A percentile compares a stretch with the other conserved stretches of the same genome.
Conservation (phyloP, 2,329 filamentous ascomycete genomes). For the Scytalidium lignicola region DNA sequence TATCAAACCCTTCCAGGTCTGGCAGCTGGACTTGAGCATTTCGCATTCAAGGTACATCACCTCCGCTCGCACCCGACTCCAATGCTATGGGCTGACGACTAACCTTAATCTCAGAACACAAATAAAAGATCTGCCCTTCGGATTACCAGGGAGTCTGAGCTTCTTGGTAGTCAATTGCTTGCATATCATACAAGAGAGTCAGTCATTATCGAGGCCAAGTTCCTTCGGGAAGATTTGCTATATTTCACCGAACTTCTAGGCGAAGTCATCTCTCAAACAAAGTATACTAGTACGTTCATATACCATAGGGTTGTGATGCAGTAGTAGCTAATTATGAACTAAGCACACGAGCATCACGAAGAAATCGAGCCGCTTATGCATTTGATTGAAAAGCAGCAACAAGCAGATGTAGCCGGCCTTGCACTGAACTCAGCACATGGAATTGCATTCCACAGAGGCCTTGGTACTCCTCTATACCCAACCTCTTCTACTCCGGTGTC, state of each 20-base stretch:
- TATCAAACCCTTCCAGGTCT: conserved; percentile 88
- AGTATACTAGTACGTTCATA: conserved; percentile 65
- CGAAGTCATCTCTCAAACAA: conserved; percentile 84
- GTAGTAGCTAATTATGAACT: conserved; percentile 5
- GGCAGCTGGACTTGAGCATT: conserved; percentile 85
- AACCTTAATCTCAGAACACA: conserved; percentile 59
- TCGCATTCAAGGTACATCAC: conserved; percentile 79
- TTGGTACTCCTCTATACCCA: conserved; percentile 74
- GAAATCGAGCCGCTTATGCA: conserved; percentile 75
- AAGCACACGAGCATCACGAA: conserved; percentile 88
- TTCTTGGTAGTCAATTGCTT: conserved; percentile 84
- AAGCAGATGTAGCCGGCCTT: conserved; percentile 56
- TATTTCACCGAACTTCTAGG: conserved; percentile 96
- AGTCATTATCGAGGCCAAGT: conserved; percentile 86
- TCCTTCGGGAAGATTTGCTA: conserved; percentile 90
- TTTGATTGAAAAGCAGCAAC: conserved; percentile 69
- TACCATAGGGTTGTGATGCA: conserved; percentile 6
- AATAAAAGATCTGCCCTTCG: conserved; percentile 81
- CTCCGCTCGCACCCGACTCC: not conserved
- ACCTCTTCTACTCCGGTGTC: conserved; percentile 65
- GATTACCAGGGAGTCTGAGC: conserved; percentile 91
- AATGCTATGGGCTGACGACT: conserved; percentile 5
- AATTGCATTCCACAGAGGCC: conserved; percentile 87
- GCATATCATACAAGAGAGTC: conserved; percentile 91
- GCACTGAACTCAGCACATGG: conserved; percentile 83